phyloP scores from a whole-genome alignment of 2,329 filamentous ascomycete genomes.

The Trichoderma gracile region DNA sequence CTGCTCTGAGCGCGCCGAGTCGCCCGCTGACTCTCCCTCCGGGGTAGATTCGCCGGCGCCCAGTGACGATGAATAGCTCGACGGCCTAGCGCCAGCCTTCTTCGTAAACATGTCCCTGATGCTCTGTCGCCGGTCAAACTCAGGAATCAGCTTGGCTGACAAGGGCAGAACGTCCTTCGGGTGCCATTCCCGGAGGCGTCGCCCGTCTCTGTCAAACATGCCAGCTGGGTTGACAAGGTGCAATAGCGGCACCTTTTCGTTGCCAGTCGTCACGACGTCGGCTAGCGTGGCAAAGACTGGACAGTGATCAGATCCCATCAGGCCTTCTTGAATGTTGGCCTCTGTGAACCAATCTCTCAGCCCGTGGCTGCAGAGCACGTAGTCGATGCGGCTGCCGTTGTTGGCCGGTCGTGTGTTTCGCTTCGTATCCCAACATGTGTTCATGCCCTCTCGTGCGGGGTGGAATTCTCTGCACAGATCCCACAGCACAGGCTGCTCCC shows the following conservation, averaged over 20 bases:
- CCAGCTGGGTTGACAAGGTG: slow-evolving; percentile 79
- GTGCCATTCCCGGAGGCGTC: slow-evolving; percentile 66
- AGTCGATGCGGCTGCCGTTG: slow-evolving; percentile 90
- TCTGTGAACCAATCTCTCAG: slow-evolving; percentile 79
- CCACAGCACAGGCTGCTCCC: slow-evolving; percentile 72
- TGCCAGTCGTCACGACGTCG: slow-evolving; percentile 57
- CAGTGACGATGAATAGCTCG: background rate
- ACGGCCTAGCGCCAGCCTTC: slow-evolving; percentile 31
- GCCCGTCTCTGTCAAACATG: slow-evolving; percentile 65
- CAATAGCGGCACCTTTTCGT: slow-evolving; percentile 53
- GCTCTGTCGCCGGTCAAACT: slow-evolving; percentile 79
- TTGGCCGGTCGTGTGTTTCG: slow-evolving; percentile 96
- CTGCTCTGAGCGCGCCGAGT: background rate
- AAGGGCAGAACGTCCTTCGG: slow-evolving; percentile 67
- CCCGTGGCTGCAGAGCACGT: slow-evolving; percentile 77
- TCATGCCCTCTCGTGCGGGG: slow-evolving; percentile 82
- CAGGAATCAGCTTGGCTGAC: slow-evolving; percentile 81
- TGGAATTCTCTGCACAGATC: slow-evolving; percentile 84
- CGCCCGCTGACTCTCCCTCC: background rate
- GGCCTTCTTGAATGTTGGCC: slow-evolving; percentile 86
- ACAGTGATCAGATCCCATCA: slow-evolving; percentile 96
- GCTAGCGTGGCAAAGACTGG: slow-evolving; percentile 80
- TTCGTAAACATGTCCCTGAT: slow-evolving; percentile 89
- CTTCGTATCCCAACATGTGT: slow-evolving; percentile 94
- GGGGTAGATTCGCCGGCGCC: background rate